Base-by-base conservation (phyloP, 2,329 filamentous ascomycete species). In the Colletotrichum aenigma region DNA sequence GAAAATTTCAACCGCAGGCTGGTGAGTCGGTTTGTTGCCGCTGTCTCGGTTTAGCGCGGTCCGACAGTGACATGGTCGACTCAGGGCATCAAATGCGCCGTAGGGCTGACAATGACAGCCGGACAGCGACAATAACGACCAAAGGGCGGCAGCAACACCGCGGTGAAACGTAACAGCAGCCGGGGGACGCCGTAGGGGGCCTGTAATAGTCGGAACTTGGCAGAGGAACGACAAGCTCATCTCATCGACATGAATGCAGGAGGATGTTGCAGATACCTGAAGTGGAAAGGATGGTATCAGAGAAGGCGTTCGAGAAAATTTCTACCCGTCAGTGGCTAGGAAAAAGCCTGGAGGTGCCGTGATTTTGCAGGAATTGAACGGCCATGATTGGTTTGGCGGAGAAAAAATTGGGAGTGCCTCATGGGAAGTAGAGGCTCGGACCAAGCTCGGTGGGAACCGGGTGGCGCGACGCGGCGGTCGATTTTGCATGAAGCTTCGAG, bases 71-170 rank as follows among this genome's bases (percentile, higher is more conserved):
- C 12, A 32, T 7, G 34, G 68, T 18, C 30, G 30, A 66, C 21
- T 10, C 72, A 56, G 16, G 62, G 68, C 52, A 15, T 43, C n/a
- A 60, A 70, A n/a, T 7, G 43, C 58, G 66, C 61, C 43, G 69
- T 75, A 75, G 73, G 73, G 73, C 73, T 72, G 69, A 72, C 71
- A 65, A 58, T 43, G 43, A 70, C 71, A 70, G 71, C 36, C 9
- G 38, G 9, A 10, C 26, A 36, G 21, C 18, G 52, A 21, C 34
- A 15, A 30, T 7, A 36, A 62, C 9, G 34, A 18, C 34, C 18
- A 18, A 43, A 43, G 34, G 62, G 26, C 36, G 26, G 36, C 24
- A 66, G 10, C 18, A 66, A 52, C 24, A 32, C 62, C 36, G 56
- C 21, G 32, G 30, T 6, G 32, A 18, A 21, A 58, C 15, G 55